Conservation (phyloP, 2,329 filamentous ascomycete genomes). For the Colletotrichum eremochloae region DNA sequence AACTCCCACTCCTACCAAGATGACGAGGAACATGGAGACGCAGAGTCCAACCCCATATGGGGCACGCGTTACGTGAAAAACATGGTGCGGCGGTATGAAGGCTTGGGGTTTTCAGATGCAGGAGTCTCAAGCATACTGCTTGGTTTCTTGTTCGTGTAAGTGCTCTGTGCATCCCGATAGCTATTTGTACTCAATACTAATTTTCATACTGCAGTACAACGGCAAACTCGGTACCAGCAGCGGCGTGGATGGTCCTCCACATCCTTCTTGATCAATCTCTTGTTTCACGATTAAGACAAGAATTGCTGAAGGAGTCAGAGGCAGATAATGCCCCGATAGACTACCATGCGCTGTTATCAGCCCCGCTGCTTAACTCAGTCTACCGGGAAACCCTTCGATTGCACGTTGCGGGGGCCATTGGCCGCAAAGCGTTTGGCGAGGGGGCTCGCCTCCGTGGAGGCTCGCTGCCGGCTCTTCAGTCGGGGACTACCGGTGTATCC, state of each 20-base stretch:
- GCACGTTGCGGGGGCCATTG: conserved; percentile 22
- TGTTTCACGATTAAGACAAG: conserved; percentile 11
- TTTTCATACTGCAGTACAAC: neutral
- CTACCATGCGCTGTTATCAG: neutral
- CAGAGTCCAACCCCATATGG: conserved; percentile 25
- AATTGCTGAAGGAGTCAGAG: neutral
- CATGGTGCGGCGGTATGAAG: conserved; percentile 35
- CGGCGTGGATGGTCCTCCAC: conserved; percentile 33
- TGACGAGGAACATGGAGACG: neutral
- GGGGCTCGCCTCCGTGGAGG: neutral
- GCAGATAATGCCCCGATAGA: neutral
- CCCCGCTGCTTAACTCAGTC: conserved; percentile 33
- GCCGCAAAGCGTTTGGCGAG: conserved; percentile 6
- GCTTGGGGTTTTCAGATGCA: conserved; percentile 24
- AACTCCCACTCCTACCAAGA: neutral
- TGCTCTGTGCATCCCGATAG: neutral
- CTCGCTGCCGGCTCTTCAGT: neutral
- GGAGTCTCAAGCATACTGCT: conserved; percentile 23
- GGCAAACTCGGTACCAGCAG: conserved; percentile 31
- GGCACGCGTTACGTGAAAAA: conserved; percentile 29
- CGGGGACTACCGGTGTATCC: conserved; percentile 7
- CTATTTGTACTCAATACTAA: neutral
- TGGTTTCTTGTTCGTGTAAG: conserved; percentile 38
- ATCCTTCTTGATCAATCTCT: conserved; percentile 16
- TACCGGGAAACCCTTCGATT: conserved; percentile 32